Percentiles rank a stretch among this genome's conserved stretches.
These are phyloP conservation scores for Trichoderma lentiforme DNA, from an alignment of 2,329 filamentous ascomycete species.

Conservation along the genomic window DNA sequence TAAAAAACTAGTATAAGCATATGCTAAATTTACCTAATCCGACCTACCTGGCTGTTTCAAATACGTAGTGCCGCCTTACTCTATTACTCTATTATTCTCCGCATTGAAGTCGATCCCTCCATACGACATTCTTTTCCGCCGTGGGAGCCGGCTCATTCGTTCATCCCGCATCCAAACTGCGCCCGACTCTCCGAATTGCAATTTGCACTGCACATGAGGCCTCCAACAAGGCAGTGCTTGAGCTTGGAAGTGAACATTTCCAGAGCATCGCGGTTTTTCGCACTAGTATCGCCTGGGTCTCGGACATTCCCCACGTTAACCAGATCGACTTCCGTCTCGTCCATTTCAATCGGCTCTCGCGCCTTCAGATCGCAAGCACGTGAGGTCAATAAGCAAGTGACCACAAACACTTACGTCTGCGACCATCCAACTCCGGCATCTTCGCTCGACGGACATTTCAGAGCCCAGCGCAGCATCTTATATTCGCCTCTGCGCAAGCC, in stretches of 20 bases:
- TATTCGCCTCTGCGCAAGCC: not conserved
- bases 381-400: not conserved
- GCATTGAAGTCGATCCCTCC: not conserved
- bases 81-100: not conserved
- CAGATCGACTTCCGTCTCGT: not conserved
- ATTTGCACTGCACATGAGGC: conserved; percentile 15
- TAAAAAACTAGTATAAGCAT: not conserved
- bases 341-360: not conserved
- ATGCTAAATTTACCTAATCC: not conserved
- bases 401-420: not conserved
- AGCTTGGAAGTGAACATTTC: not conserved
- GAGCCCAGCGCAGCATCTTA: not conserved
- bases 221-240: conserved; percentile 7
- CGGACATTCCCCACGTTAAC: not conserved
- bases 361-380: not conserved
- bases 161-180: not conserved
- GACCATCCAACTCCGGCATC: not conserved
- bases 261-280: not conserved
- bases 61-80: not conserved
- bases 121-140: not conserved
- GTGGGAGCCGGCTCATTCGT: not conserved
- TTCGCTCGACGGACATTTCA: not conserved
- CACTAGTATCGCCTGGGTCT: not conserved
- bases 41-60: not conserved
- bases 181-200: not conserved